Conservation (phyloP, 176 grass and related monocot genomes). For the Juncus inflexus region DNA sequence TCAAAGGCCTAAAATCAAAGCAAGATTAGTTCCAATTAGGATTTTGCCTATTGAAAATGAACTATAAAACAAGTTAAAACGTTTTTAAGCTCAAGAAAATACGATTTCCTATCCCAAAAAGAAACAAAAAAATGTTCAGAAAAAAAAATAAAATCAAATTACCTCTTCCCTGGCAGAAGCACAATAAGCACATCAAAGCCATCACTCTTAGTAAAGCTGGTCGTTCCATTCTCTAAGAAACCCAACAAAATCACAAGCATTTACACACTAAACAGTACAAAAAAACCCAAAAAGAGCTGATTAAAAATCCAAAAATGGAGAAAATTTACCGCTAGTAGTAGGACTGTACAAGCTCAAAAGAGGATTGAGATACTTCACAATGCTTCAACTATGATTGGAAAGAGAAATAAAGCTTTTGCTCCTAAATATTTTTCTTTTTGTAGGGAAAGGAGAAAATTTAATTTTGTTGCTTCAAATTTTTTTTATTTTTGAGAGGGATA, state of each 20-base stretch:
- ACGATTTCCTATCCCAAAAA: not conserved
- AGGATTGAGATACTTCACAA: not conserved
- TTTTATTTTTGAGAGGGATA: conserved; percentile 5
- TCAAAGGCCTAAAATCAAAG: not conserved
- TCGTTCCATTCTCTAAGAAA: conserved; percentile 10
- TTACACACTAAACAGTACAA: not conserved
- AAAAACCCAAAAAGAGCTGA: not conserved
- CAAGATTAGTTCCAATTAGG: not conserved
- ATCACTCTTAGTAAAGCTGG: conserved; percentile 3
- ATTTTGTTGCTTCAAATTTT: not conserved
- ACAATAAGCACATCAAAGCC: conserved; percentile 17
- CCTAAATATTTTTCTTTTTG: conserved; percentile 8
- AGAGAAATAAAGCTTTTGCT: not conserved
- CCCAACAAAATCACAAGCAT: not conserved
- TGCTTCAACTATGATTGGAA: not conserved
- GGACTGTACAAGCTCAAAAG: not conserved
- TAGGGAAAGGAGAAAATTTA: not conserved
- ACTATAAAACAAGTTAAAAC: not conserved
- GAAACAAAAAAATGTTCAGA: not conserved
- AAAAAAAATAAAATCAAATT: not conserved
- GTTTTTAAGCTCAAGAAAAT: conserved; percentile 2
- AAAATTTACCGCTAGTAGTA: conserved; percentile 16
- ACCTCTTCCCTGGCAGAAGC: conserved; percentile 18
- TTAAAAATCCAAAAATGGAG: not conserved
- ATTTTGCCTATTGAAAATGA: not conserved